Conservation (phyloP, 2,329 filamentous ascomycete genomes). For the Calonectria multiphialidica region DNA sequence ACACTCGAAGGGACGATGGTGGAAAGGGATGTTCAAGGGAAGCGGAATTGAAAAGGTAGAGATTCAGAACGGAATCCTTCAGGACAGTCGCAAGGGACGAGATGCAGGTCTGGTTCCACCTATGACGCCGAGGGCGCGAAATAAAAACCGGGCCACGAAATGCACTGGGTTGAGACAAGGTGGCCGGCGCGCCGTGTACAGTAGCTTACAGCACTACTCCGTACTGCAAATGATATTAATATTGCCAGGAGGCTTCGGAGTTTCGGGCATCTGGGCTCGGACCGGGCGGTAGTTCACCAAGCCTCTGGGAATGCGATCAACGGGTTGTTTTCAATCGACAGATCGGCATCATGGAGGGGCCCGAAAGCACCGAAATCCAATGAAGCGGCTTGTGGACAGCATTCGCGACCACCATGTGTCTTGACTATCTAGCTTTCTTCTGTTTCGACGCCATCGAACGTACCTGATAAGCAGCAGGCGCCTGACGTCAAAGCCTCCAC, state of each 20-base stretch:
- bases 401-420: neutral
- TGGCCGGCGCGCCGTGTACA: neutral
- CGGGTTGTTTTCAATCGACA: neutral
- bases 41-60: conserved; percentile 14
- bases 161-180: conserved; percentile 24
- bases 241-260: neutral
- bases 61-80: neutral
- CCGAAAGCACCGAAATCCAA: conserved; percentile 18
- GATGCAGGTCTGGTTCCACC: conserved; percentile 27
- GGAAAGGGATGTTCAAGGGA: conserved; percentile 1
- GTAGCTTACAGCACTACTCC: neutral
- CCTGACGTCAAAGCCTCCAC: conserved; percentile 39
- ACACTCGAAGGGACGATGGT: conserved; percentile 19
- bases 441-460: conserved; percentile 10
- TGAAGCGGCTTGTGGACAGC: neutral
- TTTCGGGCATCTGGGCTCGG: conserved; percentile 3
- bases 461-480: conserved; percentile 42
- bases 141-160: conserved; percentile 35
- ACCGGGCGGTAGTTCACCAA: neutral
- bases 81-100: neutral
- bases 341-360: neutral
- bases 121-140: conserved; percentile 40
- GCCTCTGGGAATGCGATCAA: neutral
- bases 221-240: neutral
- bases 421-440: neutral